Base-by-base conservation (phyloP, 1,284 basidiomycete species). In the Pseudozyma pruni region DNA sequence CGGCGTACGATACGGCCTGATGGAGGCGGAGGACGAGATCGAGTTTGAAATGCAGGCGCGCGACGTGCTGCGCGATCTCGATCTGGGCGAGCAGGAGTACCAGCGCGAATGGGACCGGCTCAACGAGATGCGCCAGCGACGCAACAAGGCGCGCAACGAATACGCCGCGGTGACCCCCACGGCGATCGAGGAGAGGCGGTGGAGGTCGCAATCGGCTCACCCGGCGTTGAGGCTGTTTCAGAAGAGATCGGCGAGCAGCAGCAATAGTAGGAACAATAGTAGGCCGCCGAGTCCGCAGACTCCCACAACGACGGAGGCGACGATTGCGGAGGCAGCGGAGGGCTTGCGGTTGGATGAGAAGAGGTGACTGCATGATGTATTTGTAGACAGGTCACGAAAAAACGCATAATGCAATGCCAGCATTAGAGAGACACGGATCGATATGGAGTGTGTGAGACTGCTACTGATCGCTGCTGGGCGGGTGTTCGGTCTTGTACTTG, bases 31-130 rank as follows among this genome's bases (percentile, higher is more conserved):
- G n/a, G 62, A 66, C 41, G 68, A 72, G 50, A 39, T 67, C 35
- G 68, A 72, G 20, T 72, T 72, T n/a, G 68, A 72, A 23, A 44
- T 72, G 53, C 62, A 72, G 46, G 68, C 62, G 22, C 57, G 68
- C 13, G 68, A 67, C 35, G 50, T 72, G 32, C 41, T 72, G 27
- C 43, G 50, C 16, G 68, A 64, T 29, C 50, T 72, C 38, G 33
- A 64, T 10, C 47, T 72, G 4, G 41, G 61, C 22, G 50, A 52
- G 10, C 37, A 41, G 16, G 54, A 61, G 10, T 66, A 64, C 27
- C 58, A 72, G 27, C 50, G 68, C 1, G 68, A 72, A 29, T 72
- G 68, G 68, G 62, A 72, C 11, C 3, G 62, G 13, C 22, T 72
- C 6, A 54, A 52, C 35, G 62, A 72, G 25, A 35, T 66, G 31